Conservation (phyloP, 768 basidiomycete species). For the Artomyces pyxidatus region DNA sequence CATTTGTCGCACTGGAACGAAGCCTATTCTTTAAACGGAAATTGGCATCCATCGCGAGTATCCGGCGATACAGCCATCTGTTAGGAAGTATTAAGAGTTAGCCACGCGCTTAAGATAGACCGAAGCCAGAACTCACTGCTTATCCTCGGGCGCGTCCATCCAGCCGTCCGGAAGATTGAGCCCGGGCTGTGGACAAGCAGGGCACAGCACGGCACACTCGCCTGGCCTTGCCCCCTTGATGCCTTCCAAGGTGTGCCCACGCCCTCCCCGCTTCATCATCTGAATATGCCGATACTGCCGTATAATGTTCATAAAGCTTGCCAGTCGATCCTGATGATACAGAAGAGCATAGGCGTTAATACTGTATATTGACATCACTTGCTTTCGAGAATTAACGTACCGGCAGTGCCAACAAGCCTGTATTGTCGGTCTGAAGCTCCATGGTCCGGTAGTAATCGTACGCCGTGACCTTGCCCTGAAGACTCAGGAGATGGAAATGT, state of each 20-base stretch:
- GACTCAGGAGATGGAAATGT: neutral
- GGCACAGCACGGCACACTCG: neutral
- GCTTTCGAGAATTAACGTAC: too few species aligned
- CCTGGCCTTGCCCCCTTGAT: neutral
- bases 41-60: neutral
- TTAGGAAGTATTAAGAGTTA: neutral
- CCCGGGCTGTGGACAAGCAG: neutral
- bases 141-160: neutral
- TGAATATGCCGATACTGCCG: neutral
- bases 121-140: neutral
- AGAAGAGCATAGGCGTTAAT: neutral
- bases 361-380: neutral
- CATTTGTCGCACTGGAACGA: neutral
- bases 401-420: neutral
- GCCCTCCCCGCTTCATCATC: neutral
- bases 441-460: neutral
- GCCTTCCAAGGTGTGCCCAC: neutral
- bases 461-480: neutral
- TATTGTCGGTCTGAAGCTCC: neutral
- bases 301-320: neutral
- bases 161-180: neutral
- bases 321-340: neutral
- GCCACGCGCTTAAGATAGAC: neutral
- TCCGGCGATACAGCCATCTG: neutral
- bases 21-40: neutral